Conservation (phyloP, 1,139 yeast genomes). For the Kurtzmaniella natalensis region DNA sequence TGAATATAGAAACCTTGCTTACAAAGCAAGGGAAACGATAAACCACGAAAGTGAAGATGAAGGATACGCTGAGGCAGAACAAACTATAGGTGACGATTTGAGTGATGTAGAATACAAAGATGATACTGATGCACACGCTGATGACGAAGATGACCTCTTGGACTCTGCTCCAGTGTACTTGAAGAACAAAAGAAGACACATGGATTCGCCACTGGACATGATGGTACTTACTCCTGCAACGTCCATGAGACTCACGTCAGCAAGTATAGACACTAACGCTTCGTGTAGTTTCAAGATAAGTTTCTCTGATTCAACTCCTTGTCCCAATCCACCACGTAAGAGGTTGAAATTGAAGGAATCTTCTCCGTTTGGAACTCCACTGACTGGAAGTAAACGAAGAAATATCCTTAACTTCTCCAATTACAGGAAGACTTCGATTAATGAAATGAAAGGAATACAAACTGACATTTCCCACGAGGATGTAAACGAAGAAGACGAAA, state of each 20-base stretch:
- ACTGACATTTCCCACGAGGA: slow-evolving; percentile 2
- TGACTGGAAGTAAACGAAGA: slow-evolving; percentile 11
- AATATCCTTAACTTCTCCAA: slow-evolving; percentile 21
- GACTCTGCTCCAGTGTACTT: slow-evolving; percentile 7
- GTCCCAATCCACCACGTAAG: slow-evolving; percentile 31
- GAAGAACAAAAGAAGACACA: slow-evolving; percentile 7
- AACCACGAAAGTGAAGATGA: slow-evolving; percentile 9
- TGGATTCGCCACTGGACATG: slow-evolving; percentile 8
- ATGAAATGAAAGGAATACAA: not conserved
- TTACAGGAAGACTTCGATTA: slow-evolving; percentile 19
- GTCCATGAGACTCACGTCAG: slow-evolving; percentile 7
- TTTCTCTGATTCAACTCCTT: slow-evolving; percentile 32
- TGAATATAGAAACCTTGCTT: too few species aligned
- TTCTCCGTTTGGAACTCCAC: slow-evolving; percentile 8
- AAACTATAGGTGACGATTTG: slow-evolving; percentile 6
- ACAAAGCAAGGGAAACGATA: slow-evolving; percentile 7
- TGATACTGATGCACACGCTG: slow-evolving; percentile 4
- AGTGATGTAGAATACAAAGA: slow-evolving; percentile 5
- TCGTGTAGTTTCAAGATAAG: slow-evolving; percentile 19
- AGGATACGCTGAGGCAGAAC: slow-evolving; percentile 10
- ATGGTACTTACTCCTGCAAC: slow-evolving; percentile 6
- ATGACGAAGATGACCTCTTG: slow-evolving; percentile 3
- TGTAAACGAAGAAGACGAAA: slow-evolving; percentile 1
- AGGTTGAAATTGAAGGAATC: slow-evolving; percentile 20
- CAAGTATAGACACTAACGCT: slow-evolving; percentile 6